These are phyloP conservation scores for Amphibolis antarctica DNA, from an alignment of 106 monocot genomes.

Conservation along the genomic window DNA sequence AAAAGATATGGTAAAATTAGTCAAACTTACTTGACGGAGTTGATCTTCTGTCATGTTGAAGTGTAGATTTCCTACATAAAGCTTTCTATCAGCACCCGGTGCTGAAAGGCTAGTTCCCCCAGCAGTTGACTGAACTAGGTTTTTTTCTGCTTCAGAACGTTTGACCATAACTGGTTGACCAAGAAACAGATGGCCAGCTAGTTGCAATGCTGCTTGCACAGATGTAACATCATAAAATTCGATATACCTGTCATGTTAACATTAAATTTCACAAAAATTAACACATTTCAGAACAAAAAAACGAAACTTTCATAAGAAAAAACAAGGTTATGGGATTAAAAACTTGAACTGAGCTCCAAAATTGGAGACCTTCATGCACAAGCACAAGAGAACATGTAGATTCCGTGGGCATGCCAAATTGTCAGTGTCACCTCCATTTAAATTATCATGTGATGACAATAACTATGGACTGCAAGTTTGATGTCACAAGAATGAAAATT, in stretches of 20 bases:
- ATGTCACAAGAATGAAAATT: too few species aligned
- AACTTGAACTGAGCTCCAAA: too few species aligned
- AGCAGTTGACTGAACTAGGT: conserved; percentile 61
- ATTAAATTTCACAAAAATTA: neutral
- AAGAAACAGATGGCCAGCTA: conserved; percentile 64
- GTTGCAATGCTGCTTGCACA: conserved; percentile 50
- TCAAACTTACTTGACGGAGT: conserved; percentile 41
- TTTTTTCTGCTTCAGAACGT: conserved; percentile 90
- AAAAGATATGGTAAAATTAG: neutral
- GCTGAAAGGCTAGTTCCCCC: conserved; percentile 16
- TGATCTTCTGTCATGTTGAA: conserved; percentile 70
- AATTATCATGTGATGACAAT: too few species aligned
- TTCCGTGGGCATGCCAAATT: neutral
- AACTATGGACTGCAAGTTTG: too few species aligned
- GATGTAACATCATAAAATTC: conserved; percentile 86
- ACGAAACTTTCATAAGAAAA: too few species aligned
- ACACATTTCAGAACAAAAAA: neutral
- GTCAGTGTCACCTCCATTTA: too few species aligned
- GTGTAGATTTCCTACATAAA: conserved; percentile 86
- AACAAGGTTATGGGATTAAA: too few species aligned
- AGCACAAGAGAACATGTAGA: neutral
- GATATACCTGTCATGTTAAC: conserved; percentile 39
- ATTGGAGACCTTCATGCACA: too few species aligned
- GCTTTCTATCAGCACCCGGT: conserved; percentile 44
- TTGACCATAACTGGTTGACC: conserved; percentile 92